Conservation (phyloP, 192 early-diverging fungal species). For the Coemansia sp. region DNA sequence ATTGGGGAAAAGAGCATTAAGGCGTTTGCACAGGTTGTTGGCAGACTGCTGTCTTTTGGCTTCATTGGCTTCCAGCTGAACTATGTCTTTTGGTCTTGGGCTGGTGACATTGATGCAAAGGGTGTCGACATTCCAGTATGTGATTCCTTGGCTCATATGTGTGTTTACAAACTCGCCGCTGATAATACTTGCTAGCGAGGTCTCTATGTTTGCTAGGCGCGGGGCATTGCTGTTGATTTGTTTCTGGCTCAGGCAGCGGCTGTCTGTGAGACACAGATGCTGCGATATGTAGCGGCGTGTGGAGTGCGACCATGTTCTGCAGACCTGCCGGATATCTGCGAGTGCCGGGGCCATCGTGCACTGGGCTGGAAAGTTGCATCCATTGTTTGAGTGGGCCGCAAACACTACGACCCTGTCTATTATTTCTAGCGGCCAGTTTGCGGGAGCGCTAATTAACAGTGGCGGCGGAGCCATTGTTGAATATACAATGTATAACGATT, state of each 20-base stretch:
- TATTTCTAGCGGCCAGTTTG: constrained; percentile 6
- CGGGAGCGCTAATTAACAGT: not conserved
- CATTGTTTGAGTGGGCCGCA: too few species aligned
- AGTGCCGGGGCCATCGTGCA: not conserved
- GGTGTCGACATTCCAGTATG: not conserved
- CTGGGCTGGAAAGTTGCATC: not conserved
- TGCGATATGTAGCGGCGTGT: not conserved
- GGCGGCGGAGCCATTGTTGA: too few species aligned
- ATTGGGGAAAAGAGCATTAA: not conserved
- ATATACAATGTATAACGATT: too few species aligned
- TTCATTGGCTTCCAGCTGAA: not conserved
- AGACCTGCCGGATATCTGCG: not conserved
- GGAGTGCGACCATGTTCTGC: not conserved
- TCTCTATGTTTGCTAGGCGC: not conserved
- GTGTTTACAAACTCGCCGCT: not conserved
- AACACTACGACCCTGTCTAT: not conserved
- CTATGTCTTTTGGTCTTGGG: not conserved
- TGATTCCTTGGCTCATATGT: not conserved
- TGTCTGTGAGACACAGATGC: not conserved
- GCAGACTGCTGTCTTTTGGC: not conserved
- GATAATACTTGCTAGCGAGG: not conserved
- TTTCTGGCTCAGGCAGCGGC: not conserved
- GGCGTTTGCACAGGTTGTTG: not conserved
- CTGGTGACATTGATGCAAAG: not conserved
- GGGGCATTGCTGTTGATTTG: not conserved